Evolutionary conservation across 306 rosid genomes (phyloP).

Genomic region (Mimosa bimucronata): DNA sequence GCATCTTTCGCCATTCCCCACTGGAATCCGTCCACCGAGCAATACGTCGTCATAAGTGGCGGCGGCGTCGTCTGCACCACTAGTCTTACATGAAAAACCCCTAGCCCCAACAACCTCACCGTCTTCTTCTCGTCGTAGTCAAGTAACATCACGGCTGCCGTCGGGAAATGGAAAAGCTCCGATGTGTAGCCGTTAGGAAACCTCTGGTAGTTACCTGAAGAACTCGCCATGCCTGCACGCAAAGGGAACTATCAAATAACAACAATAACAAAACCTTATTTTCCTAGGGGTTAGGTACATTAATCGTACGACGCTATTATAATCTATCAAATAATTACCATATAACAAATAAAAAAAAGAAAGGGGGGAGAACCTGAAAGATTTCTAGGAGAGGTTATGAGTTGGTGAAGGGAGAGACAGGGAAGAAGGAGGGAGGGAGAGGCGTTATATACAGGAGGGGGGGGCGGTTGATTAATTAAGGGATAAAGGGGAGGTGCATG

Average conservation of each 20-base stretch:
- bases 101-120: background rate
- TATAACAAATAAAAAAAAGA: background rate
- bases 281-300: no score
- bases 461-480: background rate
- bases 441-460: background rate
- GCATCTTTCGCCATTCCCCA: slow-evolving; percentile 44
- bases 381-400: background rate
- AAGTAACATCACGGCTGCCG: background rate
- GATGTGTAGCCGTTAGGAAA: background rate
- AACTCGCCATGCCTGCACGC: slow-evolving; percentile 4
- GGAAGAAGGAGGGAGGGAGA: background rate
- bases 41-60: slow-evolving; percentile 12
- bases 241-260: background rate
- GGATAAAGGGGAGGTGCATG: background rate
- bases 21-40: slow-evolving; percentile 11
- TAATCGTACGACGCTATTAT: no score
- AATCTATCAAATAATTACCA: no score
- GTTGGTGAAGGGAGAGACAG: background rate
- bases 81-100: background rate
- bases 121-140: background rate
- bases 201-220: background rate
- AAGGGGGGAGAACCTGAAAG: background rate
- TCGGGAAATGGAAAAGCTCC: background rate
- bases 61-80: background rate
- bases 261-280: no score